These are phyloP conservation scores for Geotrichum macrosporum DNA, from an alignment of 1,139 yeast species.

Conservation along the genomic window DNA sequence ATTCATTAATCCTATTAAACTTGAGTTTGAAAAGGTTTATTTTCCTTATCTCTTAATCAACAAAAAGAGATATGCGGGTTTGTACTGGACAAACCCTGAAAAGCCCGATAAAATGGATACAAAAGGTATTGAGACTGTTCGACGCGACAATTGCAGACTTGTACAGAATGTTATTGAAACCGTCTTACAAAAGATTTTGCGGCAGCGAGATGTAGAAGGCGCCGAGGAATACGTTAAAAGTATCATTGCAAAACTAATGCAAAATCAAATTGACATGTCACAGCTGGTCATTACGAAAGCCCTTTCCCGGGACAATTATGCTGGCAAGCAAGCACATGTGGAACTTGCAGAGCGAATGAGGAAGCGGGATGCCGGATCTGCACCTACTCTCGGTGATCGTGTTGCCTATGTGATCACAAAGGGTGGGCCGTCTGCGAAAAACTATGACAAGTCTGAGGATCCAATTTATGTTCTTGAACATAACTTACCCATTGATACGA, in stretches of 20 bases:
- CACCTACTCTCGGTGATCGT: conserved; percentile 95
- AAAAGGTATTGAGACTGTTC: conserved; percentile 95
- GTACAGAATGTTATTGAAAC: conserved; percentile 94
- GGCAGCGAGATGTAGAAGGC: conserved; percentile 82
- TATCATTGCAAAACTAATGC: conserved; percentile 84
- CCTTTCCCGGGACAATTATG: conserved; percentile 81
- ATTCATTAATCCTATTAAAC: conserved; percentile 81
- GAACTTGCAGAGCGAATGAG: conserved; percentile 94
- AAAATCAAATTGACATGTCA: conserved; percentile 87
- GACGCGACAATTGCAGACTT: conserved; percentile 93
- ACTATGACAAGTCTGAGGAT: conserved; percentile 94
- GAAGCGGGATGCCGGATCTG: conserved; percentile 95
- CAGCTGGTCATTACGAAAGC: conserved; percentile 93
- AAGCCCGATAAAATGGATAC: conserved; percentile 97
- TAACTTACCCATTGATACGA: conserved; percentile 89
- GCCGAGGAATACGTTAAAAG: conserved; percentile 83
- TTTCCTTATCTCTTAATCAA: conserved; percentile 90
- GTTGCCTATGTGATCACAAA: conserved; percentile 93
- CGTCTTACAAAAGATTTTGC: conserved; percentile 77
- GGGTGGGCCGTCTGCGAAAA: conserved; percentile 76
- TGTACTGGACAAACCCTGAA: conserved; percentile 89
- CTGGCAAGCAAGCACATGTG: conserved; percentile 96
- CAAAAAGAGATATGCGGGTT: conserved; percentile 95
- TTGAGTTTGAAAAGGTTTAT: conserved; percentile 95
- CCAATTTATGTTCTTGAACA: conserved; percentile 90